Conservation (phyloP, 805 yeast species). For the Saturnispora silvae region DNA sequence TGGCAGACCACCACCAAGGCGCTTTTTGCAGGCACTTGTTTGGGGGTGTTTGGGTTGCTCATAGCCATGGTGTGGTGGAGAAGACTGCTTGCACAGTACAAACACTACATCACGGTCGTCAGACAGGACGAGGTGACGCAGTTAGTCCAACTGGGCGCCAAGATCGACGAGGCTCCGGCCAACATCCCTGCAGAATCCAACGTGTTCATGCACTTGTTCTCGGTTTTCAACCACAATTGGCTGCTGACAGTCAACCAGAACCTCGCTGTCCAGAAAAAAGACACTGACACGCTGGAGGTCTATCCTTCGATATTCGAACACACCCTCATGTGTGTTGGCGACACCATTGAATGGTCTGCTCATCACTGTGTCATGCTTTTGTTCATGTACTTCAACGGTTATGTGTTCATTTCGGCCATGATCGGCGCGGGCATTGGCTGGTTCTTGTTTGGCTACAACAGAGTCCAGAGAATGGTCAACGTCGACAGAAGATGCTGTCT, state of each 20-base stretch:
- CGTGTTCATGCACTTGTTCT: background rate
- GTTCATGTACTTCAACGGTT: slow-evolving; percentile 17
- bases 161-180: background rate
- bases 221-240: slow-evolving; percentile 14
- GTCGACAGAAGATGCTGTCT: slow-evolving; percentile 16
- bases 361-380: slow-evolving; percentile 15
- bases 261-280: slow-evolving; percentile 9
- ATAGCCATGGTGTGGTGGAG: slow-evolving; percentile 14
- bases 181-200: background rate
- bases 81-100: slow-evolving; percentile 11
- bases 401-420: slow-evolving; percentile 15
- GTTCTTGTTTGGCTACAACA: slow-evolving; percentile 11
- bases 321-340: slow-evolving; percentile 8
- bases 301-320: slow-evolving; percentile 15
- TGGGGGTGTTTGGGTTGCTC: slow-evolving; percentile 13
- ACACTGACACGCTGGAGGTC: slow-evolving; percentile 11
- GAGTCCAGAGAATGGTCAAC: slow-evolving; percentile 6
- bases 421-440: slow-evolving; percentile 16
- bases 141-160: background rate
- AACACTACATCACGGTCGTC: slow-evolving; percentile 6
- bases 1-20: slow-evolving; percentile 15
- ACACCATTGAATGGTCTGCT: slow-evolving; percentile 16
- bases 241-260: slow-evolving; percentile 10
- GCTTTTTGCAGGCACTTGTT: slow-evolving; percentile 16
- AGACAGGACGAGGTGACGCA: slow-evolving; percentile 8